These are phyloP conservation scores for Neoscytalidium dimidiatum DNA, from an alignment of 2,329 filamentous ascomycete species.

Conservation along the genomic window DNA sequence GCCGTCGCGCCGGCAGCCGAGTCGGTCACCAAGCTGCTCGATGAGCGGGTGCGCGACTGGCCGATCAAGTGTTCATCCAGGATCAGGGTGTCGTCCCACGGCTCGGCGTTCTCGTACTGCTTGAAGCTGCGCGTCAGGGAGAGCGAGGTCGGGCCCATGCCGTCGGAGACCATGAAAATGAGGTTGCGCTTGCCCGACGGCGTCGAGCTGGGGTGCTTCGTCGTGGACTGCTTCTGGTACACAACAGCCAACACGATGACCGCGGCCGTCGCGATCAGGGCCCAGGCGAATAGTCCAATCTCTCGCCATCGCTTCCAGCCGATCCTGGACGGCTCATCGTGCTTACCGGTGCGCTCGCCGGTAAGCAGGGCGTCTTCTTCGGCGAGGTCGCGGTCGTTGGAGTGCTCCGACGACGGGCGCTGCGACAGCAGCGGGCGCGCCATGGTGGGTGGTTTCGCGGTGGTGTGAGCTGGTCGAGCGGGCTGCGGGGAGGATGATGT, in stretches of 20 bases:
- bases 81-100: slow-evolving; percentile 71
- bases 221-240: slow-evolving; percentile 65
- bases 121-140: slow-evolving; percentile 84
- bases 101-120: slow-evolving; percentile 74
- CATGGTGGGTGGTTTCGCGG: slow-evolving; percentile 31
- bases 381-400: slow-evolving; percentile 57
- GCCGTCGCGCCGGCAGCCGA: slow-evolving; percentile 96
- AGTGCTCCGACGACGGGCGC: slow-evolving; percentile 58
- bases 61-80: slow-evolving; percentile 91
- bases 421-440: slow-evolving; percentile 53
- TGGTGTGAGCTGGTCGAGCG: background rate
- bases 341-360: slow-evolving; percentile 45
- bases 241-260: slow-evolving; percentile 81
- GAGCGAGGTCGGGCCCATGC: slow-evolving; percentile 93
- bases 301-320: slow-evolving; percentile 68
- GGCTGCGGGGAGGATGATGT: background rate
- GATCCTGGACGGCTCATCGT: slow-evolving; percentile 21
- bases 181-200: slow-evolving; percentile 78
- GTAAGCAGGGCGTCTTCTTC: slow-evolving; percentile 66
- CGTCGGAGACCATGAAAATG: slow-evolving; percentile 98
- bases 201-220: slow-evolving; percentile 31
- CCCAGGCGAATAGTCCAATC: slow-evolving; percentile 77
- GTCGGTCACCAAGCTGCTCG: slow-evolving; percentile 85
- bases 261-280: slow-evolving; percentile 73
- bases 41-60: slow-evolving; percentile 81